Conservation (phyloP, 768 basidiomycete species). For the Paxillus rubicundulus region DNA sequence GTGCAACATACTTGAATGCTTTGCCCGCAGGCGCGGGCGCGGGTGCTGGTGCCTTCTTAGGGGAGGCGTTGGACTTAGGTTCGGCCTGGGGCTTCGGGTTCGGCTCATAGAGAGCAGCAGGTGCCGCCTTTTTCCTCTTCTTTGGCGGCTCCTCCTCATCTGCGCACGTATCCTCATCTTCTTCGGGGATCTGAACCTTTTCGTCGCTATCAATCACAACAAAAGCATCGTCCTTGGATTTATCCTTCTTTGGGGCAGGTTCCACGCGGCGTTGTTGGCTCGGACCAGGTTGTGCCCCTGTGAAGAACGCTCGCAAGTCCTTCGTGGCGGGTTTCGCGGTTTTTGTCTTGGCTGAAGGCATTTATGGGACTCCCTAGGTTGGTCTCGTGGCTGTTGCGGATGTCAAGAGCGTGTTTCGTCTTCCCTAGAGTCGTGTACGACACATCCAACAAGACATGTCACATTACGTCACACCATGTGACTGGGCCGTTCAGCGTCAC, state of each 20-base stretch:
- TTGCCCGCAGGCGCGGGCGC: neutral
- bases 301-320: conserved; percentile 42
- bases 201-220: conserved; percentile 31
- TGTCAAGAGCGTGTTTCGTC: neutral
- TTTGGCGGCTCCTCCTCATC: conserved; percentile 8
- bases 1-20: conserved; percentile 24
- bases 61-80: conserved; percentile 3
- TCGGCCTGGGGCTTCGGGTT: conserved; percentile 15
- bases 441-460: no score
- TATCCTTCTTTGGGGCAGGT: conserved; percentile 1
- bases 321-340: conserved; percentile 21
- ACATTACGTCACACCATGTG: no score
- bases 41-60: conserved; percentile 7
- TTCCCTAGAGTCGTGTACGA: no score
- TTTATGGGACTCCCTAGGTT: neutral
- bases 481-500: no score
- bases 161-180: conserved; percentile 14
- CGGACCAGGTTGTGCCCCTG: conserved; percentile 15
- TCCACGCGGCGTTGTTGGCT: conserved; percentile 1
- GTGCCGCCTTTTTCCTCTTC: conserved; percentile 12
- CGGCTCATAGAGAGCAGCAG: neutral
- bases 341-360: conserved; percentile 6
- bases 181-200: conserved; percentile 19
- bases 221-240: conserved; percentile 30
- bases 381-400: neutral